These are phyloP conservation scores for Kodamaea neixiangensis DNA, from an alignment of 805 yeast species.

Conservation along the genomic window DNA sequence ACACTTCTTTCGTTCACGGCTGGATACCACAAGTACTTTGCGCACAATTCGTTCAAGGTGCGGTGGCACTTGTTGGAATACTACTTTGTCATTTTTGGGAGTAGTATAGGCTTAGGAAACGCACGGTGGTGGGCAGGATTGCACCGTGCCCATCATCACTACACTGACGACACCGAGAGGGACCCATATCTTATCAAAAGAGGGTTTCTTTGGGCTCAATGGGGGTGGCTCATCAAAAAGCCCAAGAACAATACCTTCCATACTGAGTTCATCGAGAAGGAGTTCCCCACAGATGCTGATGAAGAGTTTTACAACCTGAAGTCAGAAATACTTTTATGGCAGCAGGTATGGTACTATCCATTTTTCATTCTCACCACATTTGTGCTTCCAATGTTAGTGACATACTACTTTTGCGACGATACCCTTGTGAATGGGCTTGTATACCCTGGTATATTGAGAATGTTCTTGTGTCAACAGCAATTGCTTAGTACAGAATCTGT, in stretches of 20 bases:
- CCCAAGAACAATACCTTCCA: conserved; percentile 45
- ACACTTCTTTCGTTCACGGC: conserved; percentile 42
- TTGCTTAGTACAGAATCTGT: conserved; percentile 76
- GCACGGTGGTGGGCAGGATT: conserved; percentile 77
- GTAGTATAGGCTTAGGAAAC: conserved; percentile 76
- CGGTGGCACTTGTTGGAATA: conserved; percentile 39
- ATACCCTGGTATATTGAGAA: conserved; percentile 76
- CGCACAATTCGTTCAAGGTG: conserved; percentile 41
- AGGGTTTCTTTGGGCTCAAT: conserved; percentile 79
- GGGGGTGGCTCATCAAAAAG: conserved; percentile 81
- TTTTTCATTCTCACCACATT: conserved; percentile 34
- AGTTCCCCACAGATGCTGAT: conserved; percentile 27
- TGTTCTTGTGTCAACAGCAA: conserved; percentile 75
- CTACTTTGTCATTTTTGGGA: conserved; percentile 59
- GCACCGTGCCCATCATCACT: conserved; percentile 90
- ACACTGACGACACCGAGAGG: conserved; percentile 76
- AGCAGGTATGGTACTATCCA: conserved; percentile 27
- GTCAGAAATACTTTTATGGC: conserved; percentile 35
- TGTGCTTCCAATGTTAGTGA: conserved; percentile 30
- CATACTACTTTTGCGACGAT: conserved; percentile 30
- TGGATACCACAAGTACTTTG: conserved; percentile 46
- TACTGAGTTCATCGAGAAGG: conserved; percentile 37
- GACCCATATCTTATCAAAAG: conserved; percentile 86
- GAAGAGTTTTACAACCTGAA: background rate
- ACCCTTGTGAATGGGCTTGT: conserved; percentile 41